Percentiles rank a stretch among this genome's conserved stretches.
phyloP scores from a whole-genome alignment of 2,329 filamentous ascomycete genomes.

The Penicillium crustosum region DNA sequence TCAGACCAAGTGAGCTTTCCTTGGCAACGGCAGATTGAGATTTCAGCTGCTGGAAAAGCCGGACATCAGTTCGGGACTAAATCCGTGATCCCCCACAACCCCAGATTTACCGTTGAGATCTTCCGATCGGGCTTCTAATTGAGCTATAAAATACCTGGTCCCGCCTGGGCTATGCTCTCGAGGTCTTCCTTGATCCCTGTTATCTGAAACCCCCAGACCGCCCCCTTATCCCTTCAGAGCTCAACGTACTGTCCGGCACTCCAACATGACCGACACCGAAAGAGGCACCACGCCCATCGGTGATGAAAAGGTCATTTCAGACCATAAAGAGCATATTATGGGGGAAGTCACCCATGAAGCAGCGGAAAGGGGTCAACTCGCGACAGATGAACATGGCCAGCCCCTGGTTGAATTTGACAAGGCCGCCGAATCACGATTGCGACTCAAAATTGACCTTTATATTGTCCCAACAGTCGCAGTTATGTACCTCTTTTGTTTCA shows the following conservation, averaged over 20 bases:
- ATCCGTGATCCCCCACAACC: constrained; percentile 8
- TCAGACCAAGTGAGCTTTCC: background rate
- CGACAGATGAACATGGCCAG: constrained; percentile 54
- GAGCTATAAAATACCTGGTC: constrained; percentile 6
- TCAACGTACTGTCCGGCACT: background rate
- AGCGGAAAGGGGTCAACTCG: constrained; percentile 48
- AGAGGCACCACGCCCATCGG: constrained; percentile 10
- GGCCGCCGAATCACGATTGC: constrained; percentile 57
- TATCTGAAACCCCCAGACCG: background rate
- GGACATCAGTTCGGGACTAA: background rate
- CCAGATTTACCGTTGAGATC: background rate
- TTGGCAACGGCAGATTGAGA: constrained; percentile 15
- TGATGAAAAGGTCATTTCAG: constrained; percentile 24
- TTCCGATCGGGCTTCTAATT: background rate
- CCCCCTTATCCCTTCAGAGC: background rate
- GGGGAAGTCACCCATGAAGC: constrained; percentile 34
- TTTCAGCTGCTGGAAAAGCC: background rate
- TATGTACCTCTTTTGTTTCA: constrained; percentile 72
- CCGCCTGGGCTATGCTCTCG: background rate
- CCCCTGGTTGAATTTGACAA: constrained; percentile 57
- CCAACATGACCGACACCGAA: constrained; percentile 9
- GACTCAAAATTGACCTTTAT: constrained; percentile 64
- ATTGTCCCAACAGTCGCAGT: constrained; percentile 66
- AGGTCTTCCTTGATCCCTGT: background rate
- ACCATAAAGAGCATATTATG: constrained; percentile 20